Evolutionary conservation across 1,284 basidiomycete genomes (phyloP), one percentile per base, ranked within the genome.

Genomic region (Bjerkandera adusta): DNA sequence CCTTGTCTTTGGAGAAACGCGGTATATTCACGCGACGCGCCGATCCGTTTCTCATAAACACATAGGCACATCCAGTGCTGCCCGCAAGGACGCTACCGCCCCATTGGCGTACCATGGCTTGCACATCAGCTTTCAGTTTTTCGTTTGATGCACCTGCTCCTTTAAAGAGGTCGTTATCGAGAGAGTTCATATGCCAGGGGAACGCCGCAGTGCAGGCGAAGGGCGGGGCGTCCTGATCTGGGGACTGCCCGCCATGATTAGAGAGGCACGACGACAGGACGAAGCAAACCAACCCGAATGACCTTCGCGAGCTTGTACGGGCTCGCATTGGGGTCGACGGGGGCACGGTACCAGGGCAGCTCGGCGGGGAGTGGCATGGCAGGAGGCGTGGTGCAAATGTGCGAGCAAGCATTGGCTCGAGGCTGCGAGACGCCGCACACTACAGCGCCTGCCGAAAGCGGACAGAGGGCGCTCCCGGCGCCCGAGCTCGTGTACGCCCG

Each of bases 161-260:
- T 16, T 65, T 61, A 76, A 76, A 83, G 5, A 85, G 16, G 12
- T 47, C 63, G 2, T 56, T 63, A 2, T 61, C 56, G 15, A 76
- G 51, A 5, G 81, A 80, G 11, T 68, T 53, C 11, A 63, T 48
- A 13, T 66, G 65, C 80, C 83, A 86, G 5, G 83, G 83, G 54
- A 85, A 86, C 29, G 73, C 65, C 3, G 78, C 71, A 6, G 77
- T 52, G 38, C 60, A 65, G 27, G 56, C 51, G 30, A 63, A 57
- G 1, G 49, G 47, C 18, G 35, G 15, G 3, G 51, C 36, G 8
- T 50, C 35, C 5, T 52, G 21, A 3, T 39, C 43, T 33, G 56
- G 55, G 13, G 58, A 59, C 63, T 65, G 22, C 10, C 20, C 18
- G 45, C 35, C 45, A 47, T 41, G 35, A 25, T 27, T 32, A 41